Conservation (phyloP, 257 asterid species). For the Misopates orontium region DNA sequence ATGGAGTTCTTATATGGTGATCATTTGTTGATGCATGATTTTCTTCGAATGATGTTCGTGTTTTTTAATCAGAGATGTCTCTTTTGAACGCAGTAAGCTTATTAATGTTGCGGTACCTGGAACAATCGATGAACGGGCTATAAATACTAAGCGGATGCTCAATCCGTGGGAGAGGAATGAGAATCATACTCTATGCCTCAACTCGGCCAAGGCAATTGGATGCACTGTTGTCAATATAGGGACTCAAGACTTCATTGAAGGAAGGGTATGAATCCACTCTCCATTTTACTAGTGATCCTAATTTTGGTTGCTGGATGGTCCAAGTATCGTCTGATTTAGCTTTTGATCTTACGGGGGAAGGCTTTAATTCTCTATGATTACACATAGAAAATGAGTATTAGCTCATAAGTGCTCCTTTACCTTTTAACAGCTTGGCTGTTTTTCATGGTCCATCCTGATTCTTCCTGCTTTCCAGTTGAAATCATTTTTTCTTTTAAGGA, state of each 20-base stretch:
- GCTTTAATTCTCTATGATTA: too few species aligned
- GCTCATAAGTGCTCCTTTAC: not conserved
- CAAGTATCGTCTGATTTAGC: not conserved
- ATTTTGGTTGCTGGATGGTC: slow-evolving; percentile 16
- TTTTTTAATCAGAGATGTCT: not conserved
- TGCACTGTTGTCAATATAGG: slow-evolving; percentile 97
- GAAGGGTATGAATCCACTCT: too few species aligned
- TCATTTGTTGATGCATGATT: too few species aligned
- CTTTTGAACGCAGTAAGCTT: slow-evolving; percentile 70
- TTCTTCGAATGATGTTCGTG: too few species aligned
- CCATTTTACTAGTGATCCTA: too few species aligned
- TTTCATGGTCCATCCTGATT: slow-evolving; percentile 2
- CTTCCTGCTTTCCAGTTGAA: slow-evolving; percentile 11
- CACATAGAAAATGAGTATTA: not conserved
- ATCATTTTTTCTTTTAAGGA: not conserved
- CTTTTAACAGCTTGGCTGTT: not conserved
- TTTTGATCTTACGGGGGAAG: not conserved
- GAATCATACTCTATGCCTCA: slow-evolving; percentile 96
- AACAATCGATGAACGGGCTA: slow-evolving; percentile 95
- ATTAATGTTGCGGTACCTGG: slow-evolving; percentile 98
- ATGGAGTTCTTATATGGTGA: slow-evolving; percentile 98
- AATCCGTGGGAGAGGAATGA: slow-evolving; percentile 99
- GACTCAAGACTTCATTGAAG: slow-evolving; percentile 94
- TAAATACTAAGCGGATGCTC: slow-evolving; percentile 81
- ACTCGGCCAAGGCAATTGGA: slow-evolving; percentile 98